phyloP scores from a whole-genome alignment of 805 yeast genomes.

The Dipodascopsis uninucleata region DNA sequence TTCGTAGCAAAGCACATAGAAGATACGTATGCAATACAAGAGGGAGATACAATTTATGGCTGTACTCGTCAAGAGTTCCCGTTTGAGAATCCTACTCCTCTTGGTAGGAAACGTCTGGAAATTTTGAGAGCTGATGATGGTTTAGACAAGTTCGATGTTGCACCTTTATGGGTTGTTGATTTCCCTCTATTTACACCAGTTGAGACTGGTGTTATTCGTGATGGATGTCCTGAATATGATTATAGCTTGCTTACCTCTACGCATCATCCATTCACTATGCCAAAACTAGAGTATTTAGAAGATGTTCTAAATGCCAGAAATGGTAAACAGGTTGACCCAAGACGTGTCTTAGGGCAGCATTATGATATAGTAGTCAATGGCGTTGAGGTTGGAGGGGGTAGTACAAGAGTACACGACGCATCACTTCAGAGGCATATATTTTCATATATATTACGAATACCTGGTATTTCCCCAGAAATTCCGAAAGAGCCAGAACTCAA shows the following conservation, averaged over 20 bases:
- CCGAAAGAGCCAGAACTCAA: slow-evolving; percentile 44
- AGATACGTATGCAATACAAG: slow-evolving; percentile 37
- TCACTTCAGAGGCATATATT: slow-evolving; percentile 71
- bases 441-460: slow-evolving; percentile 56
- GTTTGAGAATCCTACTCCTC: slow-evolving; percentile 93
- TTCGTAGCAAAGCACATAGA: too few relatives aligned
- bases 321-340: slow-evolving; percentile 9
- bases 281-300: slow-evolving; percentile 58
- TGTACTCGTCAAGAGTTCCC: slow-evolving; percentile 66
- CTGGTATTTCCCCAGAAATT: slow-evolving; percentile 11
- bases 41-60: slow-evolving; percentile 75
- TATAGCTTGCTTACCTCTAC: slow-evolving; percentile 53
- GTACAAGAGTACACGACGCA: slow-evolving; percentile 89
- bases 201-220: slow-evolving; percentile 39
- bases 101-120: slow-evolving; percentile 79
- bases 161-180: slow-evolving; percentile 69
- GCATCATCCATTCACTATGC: slow-evolving; percentile 98
- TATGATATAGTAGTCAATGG: slow-evolving; percentile 93
- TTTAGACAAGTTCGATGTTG: neutral
- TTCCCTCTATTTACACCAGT: slow-evolving; percentile 88
- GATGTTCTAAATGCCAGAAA: slow-evolving; percentile 35
- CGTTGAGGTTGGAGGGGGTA: slow-evolving; percentile 95
- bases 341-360: slow-evolving; percentile 75
- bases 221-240: slow-evolving; percentile 61
- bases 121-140: slow-evolving; percentile 43